Evolutionary conservation across 1,139 yeast genomes (phyloP), one percentile per base, ranked within the genome.

Genomic region (Trichomonascaceae sp.): DNA sequence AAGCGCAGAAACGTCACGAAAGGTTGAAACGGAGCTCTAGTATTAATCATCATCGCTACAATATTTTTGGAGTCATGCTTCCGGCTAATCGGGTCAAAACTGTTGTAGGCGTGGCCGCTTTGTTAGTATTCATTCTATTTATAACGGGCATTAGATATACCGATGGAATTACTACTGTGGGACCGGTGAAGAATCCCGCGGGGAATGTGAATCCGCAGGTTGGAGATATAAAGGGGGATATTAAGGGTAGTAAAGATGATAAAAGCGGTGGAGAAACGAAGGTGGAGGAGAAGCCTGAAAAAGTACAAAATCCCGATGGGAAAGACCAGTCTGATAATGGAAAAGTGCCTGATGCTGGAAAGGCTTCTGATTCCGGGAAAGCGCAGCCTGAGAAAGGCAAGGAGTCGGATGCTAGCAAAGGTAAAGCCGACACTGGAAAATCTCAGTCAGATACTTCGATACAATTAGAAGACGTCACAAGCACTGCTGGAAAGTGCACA

Each of bases 401-500:
- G n/a, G n/a, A n/a, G n/a, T n/a, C n/a, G n/a, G 32, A 27, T 10
- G 32, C 32, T 10, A 8, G 2, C 9, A 27, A 27, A 10, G 32
- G 12, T 8, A 27, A 27, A 27, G 32, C 24, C 24, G 24, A 27
- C 10, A 7, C 32, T 10, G 5, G 12, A 17, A 15, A 32, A 50
- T 10, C 47, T 9, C 12, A 51, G 2, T 45, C 44, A n/a, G 43
- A 43, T 7, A n/a, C 36, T 20, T 30, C 51, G 3, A 49, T 20
- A 10, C 32, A 46, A 22, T 27, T 48, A 3, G 53, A 51, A 24
- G 24, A 17, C 6, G 49, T 45, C 2, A 43, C 27, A 12, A 19
- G 17, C 19, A 60, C 57, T 45, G 60, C 67, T 9, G 57, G 60
- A n/a, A 51, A 58, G 22, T 71, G 74, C 57, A 56, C 69, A 19